A percentile compares a stretch with the other conserved stretches of the same genome.
These are phyloP conservation scores for Ophiocytium majus DNA, from an alignment of 352 stramenopile species.

Conservation along the genomic window DNA sequence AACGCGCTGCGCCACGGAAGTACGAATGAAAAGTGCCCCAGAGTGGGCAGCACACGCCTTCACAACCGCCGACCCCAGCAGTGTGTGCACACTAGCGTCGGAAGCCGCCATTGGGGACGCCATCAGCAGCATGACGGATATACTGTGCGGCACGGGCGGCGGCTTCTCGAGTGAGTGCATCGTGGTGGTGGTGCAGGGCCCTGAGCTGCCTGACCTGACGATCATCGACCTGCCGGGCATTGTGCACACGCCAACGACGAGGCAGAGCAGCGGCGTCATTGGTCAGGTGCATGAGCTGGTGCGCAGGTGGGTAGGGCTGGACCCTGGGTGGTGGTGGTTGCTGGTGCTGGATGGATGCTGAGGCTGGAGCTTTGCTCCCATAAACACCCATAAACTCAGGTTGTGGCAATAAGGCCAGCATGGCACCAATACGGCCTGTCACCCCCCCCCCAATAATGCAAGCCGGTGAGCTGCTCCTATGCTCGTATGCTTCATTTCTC, in stretches of 20 bases:
- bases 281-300: neutral
- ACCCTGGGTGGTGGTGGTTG: neutral
- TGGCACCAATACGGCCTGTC: neutral
- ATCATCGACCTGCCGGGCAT: conserved; percentile 73
- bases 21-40: neutral
- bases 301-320: neutral
- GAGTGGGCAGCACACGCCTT: neutral
- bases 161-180: conserved; percentile 70
- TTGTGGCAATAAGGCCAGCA: neutral
- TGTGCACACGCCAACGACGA: conserved; percentile 65
- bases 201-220: conserved; percentile 69
- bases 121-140: neutral
- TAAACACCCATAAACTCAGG: too few species aligned
- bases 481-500: too few species aligned
- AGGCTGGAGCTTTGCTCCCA: too few species aligned
- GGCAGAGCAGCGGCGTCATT: conserved; percentile 59
- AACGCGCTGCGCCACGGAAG: conserved; percentile 9
- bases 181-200: conserved; percentile 46
- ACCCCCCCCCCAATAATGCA: neutral
- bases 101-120: neutral
- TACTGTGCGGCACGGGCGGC: neutral
- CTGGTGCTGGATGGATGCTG: too few species aligned
- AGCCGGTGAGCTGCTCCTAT: neutral
- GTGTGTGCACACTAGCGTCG: neutral
- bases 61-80: neutral